Base-by-base conservation (phyloP, 805 yeast species). In the Vanderwaltozyma verrucispora region DNA sequence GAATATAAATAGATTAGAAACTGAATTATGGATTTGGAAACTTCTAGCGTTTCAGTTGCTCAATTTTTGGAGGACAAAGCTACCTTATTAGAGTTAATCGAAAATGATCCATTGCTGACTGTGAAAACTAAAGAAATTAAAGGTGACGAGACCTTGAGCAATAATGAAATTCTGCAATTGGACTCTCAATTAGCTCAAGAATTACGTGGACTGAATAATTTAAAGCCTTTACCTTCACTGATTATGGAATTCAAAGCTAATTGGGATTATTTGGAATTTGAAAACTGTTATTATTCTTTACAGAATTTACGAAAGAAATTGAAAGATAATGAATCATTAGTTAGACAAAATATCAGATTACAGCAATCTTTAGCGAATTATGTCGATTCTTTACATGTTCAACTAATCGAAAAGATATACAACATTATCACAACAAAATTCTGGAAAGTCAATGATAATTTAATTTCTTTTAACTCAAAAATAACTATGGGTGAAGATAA, bases 271-370 rank as follows among this genome's bases (percentile, higher is more conserved):
- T 26, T 45, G 15, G 62, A 56, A 37, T 43, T 56, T n/a, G 60
- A 56, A 33, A 56, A 54, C 41, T 56, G 61, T 35, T 58, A 52
- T 36, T 50, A 53, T 39, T 54, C 62, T 2, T 38, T 58, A 26
- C 43, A 50, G 27, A 45, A 48, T 9, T 30, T 58, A 30, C 48
- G 50, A 15, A 52, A 44, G 30, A 55, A 49, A 35, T 32, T 56
- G 9, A 40, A 42, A 19, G 46, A 45, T 17, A 44, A 43, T 30
- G 37, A 44, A 12, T 20, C 41, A 2, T 30, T 45, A 7, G 30
- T 46, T 12, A 47, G 44, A 31, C 53, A 51, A 35, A 47, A 51
- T 21, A 43, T 50, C 33, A 52, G 44, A 20, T 54, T 56, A 35
- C 57, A 55, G 36, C 51, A 51, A 32, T 50, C 59, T 3, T 40